Percentiles rank a stretch among this genome's conserved stretches.
Evolutionary conservation across 768 basidiomycete species (phyloP).

Genomic region (Leucogyrophana mollusca): DNA sequence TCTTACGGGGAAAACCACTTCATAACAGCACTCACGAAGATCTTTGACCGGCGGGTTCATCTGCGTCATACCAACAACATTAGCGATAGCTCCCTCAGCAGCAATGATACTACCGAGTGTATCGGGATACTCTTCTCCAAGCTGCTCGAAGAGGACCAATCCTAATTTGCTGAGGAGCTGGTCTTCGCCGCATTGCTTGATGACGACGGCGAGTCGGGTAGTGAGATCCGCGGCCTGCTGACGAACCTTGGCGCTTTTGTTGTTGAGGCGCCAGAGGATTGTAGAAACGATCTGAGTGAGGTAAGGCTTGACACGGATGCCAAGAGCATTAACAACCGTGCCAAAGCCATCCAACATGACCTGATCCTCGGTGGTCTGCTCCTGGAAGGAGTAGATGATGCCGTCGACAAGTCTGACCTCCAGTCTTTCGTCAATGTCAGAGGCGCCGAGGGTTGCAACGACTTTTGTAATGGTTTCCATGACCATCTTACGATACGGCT

Average conservation of each 20-base stretch:
- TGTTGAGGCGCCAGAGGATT: constrained; percentile 98
- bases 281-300: constrained; percentile 99
- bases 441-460: constrained; percentile 88
- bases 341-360: constrained; percentile 99
- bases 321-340: constrained; percentile 94
- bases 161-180: constrained; percentile 94
- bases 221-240: constrained; percentile 99
- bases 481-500: constrained; percentile 97
- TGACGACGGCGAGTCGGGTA: constrained; percentile 92
- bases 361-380: constrained; percentile 98
- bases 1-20: constrained; percentile 1
- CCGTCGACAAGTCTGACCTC: constrained; percentile 95
- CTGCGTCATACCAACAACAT: constrained; percentile 99
- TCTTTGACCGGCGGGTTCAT: constrained; percentile 99
- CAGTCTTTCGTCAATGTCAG: constrained; percentile 94
- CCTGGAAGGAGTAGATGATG: constrained; percentile 99
- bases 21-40: constrained; percentile 70
- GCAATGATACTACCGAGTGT: constrained; percentile 99
- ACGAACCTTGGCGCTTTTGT: constrained; percentile 98
- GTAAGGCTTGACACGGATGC: constrained; percentile 96
- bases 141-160: constrained; percentile 94
- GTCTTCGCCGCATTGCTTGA: constrained; percentile 98
- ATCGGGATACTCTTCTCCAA: constrained; percentile 99
- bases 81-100: constrained; percentile 97
- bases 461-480: constrained; percentile 99